A percentile compares a stretch with the other conserved stretches of the same genome.
These are phyloP conservation scores for Perkinsus olseni DNA, from an alignment of 169 alveolate genomes.

Conservation along the genomic window DNA sequence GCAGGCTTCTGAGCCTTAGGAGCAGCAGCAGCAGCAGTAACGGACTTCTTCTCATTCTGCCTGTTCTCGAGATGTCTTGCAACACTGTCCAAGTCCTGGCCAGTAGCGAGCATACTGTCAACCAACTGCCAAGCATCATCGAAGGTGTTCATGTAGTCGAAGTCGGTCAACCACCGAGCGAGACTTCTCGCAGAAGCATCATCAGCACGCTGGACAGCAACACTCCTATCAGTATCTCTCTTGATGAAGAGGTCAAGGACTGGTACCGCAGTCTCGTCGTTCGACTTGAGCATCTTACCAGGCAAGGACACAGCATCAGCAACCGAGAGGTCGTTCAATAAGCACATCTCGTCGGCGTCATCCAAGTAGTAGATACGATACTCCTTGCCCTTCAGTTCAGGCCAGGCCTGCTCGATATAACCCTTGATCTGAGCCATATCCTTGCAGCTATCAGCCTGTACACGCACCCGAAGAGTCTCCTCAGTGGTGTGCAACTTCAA, in stretches of 20 bases:
- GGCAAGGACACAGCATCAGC: not conserved
- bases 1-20: not conserved
- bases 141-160: not conserved
- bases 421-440: not conserved
- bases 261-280: not conserved
- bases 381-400: not conserved
- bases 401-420: not conserved
- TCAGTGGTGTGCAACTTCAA: not conserved
- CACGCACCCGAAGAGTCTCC: not conserved
- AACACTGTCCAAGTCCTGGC: not conserved
- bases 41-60: not conserved
- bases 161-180: not conserved
- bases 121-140: conserved; percentile 1
- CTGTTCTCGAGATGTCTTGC: not conserved
- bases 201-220: not conserved
- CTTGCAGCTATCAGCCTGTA: not conserved
- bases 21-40: not conserved
- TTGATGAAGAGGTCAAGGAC: not conserved
- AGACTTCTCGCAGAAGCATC: not conserved
- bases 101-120: not conserved
- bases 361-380: not conserved
- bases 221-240: not conserved
- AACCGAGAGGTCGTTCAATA: not conserved
- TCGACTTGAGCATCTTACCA: not conserved
- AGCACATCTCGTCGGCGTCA: not conserved